Percentiles rank a stretch among this genome's conserved stretches.
Conservation (phyloP, 2,329 filamentous ascomycete species). For the Pyrenophora seminiperda region DNA sequence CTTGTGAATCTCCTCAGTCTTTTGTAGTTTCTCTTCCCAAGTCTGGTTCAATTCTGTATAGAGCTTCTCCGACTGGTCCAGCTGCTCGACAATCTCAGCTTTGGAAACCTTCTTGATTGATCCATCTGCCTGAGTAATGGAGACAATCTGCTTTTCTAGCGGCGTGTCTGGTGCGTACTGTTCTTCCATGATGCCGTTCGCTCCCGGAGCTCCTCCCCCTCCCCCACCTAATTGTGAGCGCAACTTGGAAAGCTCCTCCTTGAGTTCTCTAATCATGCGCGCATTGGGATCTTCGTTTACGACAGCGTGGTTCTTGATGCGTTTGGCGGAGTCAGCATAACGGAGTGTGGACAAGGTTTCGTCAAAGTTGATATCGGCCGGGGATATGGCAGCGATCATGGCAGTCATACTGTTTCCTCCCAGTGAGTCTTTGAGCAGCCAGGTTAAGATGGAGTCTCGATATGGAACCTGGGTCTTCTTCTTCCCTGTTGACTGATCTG, state of each 20-base stretch:
- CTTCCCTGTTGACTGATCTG: conserved; percentile 84
- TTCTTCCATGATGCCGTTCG: conserved; percentile 63
- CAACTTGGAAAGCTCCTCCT: conserved; percentile 87
- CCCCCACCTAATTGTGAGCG: conserved; percentile 74
- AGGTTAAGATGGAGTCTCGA: conserved; percentile 94
- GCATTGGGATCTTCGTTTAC: conserved; percentile 99
- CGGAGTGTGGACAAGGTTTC: conserved; percentile 94
- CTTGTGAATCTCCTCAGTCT: conserved; percentile 97
- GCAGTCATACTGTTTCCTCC: conserved; percentile 99
- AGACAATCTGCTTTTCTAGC: conserved; percentile 93
- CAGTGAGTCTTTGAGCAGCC: conserved; percentile 94
- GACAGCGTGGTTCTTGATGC: conserved; percentile 99
- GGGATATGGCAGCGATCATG: conserved; percentile 99
- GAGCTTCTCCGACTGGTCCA: conserved; percentile 95
- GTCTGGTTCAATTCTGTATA: conserved; percentile 96
- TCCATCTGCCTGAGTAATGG: conserved; percentile 85
- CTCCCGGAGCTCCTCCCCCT: conserved; percentile 41
- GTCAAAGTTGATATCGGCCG: conserved; percentile 98
- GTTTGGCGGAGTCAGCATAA: conserved; percentile 96
- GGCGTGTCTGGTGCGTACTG: conserved; percentile 92
- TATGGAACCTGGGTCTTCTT: conserved; percentile 88
- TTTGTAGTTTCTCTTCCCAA: conserved; percentile 94
- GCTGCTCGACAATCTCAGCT: conserved; percentile 94
- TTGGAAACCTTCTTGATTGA: conserved; percentile 94
- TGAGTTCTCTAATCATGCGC: conserved; percentile 96